These are phyloP conservation scores for Przewalskia tangutica DNA, from an alignment of 257 asterid genomes.

Conservation along the genomic window DNA sequence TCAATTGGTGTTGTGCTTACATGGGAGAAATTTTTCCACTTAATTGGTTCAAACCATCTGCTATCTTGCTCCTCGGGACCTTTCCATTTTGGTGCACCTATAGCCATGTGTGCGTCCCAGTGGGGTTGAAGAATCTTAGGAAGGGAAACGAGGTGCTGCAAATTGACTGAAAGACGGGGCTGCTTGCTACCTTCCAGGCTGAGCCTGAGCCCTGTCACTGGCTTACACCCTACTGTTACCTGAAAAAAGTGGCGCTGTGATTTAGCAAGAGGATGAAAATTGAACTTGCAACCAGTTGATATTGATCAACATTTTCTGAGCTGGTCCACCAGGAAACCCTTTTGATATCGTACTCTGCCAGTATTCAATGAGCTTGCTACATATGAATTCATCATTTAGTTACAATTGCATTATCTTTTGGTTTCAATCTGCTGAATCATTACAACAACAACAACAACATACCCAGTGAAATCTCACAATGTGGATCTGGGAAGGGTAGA, in stretches of 20 bases:
- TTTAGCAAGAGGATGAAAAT: background rate
- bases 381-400: background rate
- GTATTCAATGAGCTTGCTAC: background rate
- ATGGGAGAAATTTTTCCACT: constrained; percentile 95
- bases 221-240: constrained; percentile 98
- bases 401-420: too few relatives aligned
- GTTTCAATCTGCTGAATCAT: too few relatives aligned
- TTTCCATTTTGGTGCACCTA: constrained; percentile 98
- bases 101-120: constrained; percentile 94
- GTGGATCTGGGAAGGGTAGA: too few relatives aligned
- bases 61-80: constrained; percentile 99
- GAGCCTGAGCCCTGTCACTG: constrained; percentile 90
- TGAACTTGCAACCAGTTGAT: background rate
- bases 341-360: background rate
- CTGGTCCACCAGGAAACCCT: background rate
- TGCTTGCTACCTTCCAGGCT: constrained; percentile 86
- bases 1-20: constrained; percentile 97
- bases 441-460: too few relatives aligned
- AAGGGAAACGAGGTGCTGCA: constrained; percentile 86
- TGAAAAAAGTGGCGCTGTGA: constrained; percentile 13
- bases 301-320: background rate
- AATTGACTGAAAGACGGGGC: constrained; percentile 75
- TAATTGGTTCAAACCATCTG: constrained; percentile 97
- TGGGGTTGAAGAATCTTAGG: constrained; percentile 97
- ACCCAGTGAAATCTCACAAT: too few relatives aligned